Base-by-base conservation (phyloP, 768 basidiomycete species). In the Suillus fuscotomentosus region DNA sequence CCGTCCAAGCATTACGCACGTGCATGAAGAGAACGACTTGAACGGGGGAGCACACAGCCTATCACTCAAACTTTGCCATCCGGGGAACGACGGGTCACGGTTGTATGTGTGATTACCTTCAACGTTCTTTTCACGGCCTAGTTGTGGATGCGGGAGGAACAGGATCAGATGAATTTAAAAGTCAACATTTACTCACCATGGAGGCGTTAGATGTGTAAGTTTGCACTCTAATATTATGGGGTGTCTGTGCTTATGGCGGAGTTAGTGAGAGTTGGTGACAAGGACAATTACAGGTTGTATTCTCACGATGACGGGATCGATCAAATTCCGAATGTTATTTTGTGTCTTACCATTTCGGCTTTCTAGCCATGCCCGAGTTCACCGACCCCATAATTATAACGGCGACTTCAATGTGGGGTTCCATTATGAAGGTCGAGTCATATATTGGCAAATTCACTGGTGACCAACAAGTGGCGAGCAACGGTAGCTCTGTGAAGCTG, bases 141-240 rank as follows among this genome's bases (percentile, higher is more conserved):
- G 84, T 54, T 22, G 84, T 83, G 10, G 86, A 86, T 68, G 80
- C 83, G 27, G 87, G 88, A 56, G 87, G 88, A 36, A 85, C 86
- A 14, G 88, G 88, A 13, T 84, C 82, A 50, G 88, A 89, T 73
- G 87, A 89, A 87, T 66, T 72, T 89, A 41, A 88, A 88, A 56
- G 76, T 88, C n/a, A 87, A 89, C 70, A 79, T 90, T 14, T 89
- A 88, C 63, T 74, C 84, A 11, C 88, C 88, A 77, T 7, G 79
- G 80, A 31, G 77, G 81, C 1, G 83, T 69, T 31, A 27, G 1
- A 13, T 24, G 45, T 54, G 8, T 9, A 38, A 42, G 31, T 31
- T 31, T 31, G 31, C 31, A 31, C 34, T 9, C 42, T 56, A 31
- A 50, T 45, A 14, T 24, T 20, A 55, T 51, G 7, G 53, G 77